A percentile compares a stretch with the other conserved stretches of the same genome.
These are phyloP conservation scores for Neurospora sp. DNA, from an alignment of 2,329 filamentous ascomycete species.

Conservation along the genomic window DNA sequence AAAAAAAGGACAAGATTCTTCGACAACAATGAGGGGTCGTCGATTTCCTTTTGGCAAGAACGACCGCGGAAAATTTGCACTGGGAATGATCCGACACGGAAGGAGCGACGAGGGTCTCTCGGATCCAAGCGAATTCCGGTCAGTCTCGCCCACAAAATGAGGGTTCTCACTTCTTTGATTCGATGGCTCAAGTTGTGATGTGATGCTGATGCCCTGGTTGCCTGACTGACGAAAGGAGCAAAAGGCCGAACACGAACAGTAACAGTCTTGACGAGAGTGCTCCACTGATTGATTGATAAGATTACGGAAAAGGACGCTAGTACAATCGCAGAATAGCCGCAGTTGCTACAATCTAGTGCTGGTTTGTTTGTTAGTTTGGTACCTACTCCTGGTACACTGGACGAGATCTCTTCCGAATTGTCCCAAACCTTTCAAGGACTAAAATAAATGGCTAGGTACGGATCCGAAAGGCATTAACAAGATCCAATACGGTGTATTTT, in stretches of 20 bases:
- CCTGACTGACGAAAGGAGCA: neutral
- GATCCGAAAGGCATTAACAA: no score
- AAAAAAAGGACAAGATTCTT: neutral
- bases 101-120: neutral
- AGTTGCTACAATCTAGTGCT: neutral
- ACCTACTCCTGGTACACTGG: no score
- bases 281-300: slow-evolving; percentile 22
- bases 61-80: neutral
- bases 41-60: neutral
- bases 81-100: neutral
- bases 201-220: neutral
- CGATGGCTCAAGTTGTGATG: neutral
- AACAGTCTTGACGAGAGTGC: neutral
- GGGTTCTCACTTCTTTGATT: neutral
- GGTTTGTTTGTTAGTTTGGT: no score
- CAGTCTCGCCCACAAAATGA: neutral
- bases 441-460: no score
- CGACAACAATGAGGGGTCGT: neutral
- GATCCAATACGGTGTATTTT: no score
- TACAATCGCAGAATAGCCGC: slow-evolving; percentile 5
- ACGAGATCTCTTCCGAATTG: no score
- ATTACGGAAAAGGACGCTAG: slow-evolving; percentile 12
- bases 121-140: neutral
- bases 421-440: no score
- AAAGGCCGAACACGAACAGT: neutral